phyloP scores from a whole-genome alignment of 164 flowering plant species.

The Annona cherimola region DNA sequence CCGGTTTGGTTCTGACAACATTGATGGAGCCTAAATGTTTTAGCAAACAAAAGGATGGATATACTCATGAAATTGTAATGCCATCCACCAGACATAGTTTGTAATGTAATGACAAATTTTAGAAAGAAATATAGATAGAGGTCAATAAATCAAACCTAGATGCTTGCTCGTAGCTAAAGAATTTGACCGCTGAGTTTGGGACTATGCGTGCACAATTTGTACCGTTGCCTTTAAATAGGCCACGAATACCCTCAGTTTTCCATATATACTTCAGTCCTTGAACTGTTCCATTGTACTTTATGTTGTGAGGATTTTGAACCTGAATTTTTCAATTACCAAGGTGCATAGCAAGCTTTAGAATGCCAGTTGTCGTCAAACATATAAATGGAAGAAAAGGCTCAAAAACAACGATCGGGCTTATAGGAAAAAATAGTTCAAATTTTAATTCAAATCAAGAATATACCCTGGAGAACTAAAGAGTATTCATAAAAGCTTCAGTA shows the following conservation, averaged over 20 bases:
- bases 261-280: slow-evolving; percentile 93
- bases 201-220: slow-evolving; percentile 97
- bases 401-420: not conserved
- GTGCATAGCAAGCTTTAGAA: not conserved
- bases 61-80: no score
- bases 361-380: not conserved
- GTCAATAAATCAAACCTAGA: slow-evolving; percentile 47
- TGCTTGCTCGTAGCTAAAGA: slow-evolving; percentile 96
- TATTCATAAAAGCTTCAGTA: not conserved
- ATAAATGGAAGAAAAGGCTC: not conserved
- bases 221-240: slow-evolving; percentile 93
- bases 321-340: slow-evolving; percentile 21
- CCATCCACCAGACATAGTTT: no score
- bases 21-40: no score
- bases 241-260: slow-evolving; percentile 89
- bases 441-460: not conserved
- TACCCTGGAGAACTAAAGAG: not conserved
- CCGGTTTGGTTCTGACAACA: no score
- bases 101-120: no score
- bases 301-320: slow-evolving; percentile 92
- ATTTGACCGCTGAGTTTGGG: slow-evolving; percentile 95
- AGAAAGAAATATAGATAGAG: no score
- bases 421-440: not conserved
- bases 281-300: slow-evolving; percentile 87
- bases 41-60: no score